phyloP scores from a whole-genome alignment of 768 basidiomycete species.

The Suillus sp. region DNA sequence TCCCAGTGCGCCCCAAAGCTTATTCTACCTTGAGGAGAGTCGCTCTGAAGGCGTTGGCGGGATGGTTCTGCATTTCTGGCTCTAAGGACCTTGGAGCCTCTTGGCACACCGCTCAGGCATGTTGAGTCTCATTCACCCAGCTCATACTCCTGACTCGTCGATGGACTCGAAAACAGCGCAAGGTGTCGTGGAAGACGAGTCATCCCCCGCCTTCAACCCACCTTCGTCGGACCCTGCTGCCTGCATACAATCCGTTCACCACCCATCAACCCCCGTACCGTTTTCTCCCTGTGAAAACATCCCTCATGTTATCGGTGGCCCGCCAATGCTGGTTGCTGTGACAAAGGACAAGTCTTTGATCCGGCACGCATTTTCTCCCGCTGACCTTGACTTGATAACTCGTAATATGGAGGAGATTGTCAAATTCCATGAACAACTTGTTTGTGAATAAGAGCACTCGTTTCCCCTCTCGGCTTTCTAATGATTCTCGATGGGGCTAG shows the following conservation, averaged over 20 bases:
- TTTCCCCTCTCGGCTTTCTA: conserved; percentile 54
- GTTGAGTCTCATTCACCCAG: too few relatives aligned
- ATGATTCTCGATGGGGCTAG: conserved; percentile 33
- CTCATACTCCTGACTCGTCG: too few relatives aligned
- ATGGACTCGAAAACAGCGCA: too few relatives aligned
- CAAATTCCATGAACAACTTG: conserved; percentile 66
- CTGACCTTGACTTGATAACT: conserved; percentile 58
- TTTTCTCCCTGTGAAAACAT: conserved; percentile 23
- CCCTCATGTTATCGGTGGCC: not conserved
- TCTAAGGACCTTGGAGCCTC: too few relatives aligned
- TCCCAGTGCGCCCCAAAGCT: too few relatives aligned
- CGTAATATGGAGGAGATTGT: conserved; percentile 73
- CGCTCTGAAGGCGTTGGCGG: too few relatives aligned
- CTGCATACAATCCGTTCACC: conserved; percentile 49
- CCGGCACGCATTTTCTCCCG: conserved; percentile 57
- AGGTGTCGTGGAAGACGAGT: too few relatives aligned
- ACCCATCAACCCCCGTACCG: conserved; percentile 24
- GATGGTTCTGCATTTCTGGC: too few relatives aligned
- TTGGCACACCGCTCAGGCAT: too few relatives aligned
- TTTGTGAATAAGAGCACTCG: conserved; percentile 51
- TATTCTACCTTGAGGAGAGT: too few relatives aligned
- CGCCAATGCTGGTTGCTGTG: not conserved
- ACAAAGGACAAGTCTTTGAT: conserved; percentile 34
- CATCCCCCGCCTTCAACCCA: conserved; percentile 41
- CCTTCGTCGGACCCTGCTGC: conserved; percentile 46